Evolutionary conservation across 2,329 filamentous ascomycete species (phyloP), one percentile per base, ranked within the genome.

Genomic region (Fusarium globosum): DNA sequence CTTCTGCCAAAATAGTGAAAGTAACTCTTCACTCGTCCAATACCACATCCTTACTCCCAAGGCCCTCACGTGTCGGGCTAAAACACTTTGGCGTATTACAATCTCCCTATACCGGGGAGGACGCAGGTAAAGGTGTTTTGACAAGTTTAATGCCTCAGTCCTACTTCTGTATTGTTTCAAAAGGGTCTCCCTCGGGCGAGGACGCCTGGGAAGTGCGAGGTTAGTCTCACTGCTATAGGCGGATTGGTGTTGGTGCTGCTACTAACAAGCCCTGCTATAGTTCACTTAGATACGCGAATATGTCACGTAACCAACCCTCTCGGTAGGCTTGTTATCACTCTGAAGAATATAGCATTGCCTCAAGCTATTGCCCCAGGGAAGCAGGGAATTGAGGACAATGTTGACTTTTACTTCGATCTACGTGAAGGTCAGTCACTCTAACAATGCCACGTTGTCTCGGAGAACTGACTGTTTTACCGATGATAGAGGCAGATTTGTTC

Each of bases 301-400:
- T 15, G 3, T 3, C 38, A 56, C 10, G 38, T 3, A 3, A 23
- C 12, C 11, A 56, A 56, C 9, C 36, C 38, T 20, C 38, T 43
- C 0, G 28, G 38, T 1, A 43, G 28, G 0, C 52, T 56, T 20
- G 52, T 56, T 3, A 21, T 56, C 0, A 42, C 38, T 15, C 26
- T 56, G 4, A 6, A 8, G 6, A 15, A 36, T 3, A 6, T 1
- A 0, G 6, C 0, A 10, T 6, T 4, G 9, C 2, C 3, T 2
- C 21, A 10, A 0, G 15, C 1, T 4, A 20, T 14, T 6, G 2
- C 0, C 2, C 30, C 1, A 10, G 6, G 15, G 0, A 3, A 15
- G 12, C 8, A 35, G 8, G 1, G 3, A 2, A 0, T 3, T 11
- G 11, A 23, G n/a, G 1, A 2, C 10, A 6, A 26, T 8, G 16